Percentiles rank a stretch among this genome's conserved stretches.
These are phyloP conservation scores for Lactarius akahatsu DNA, from an alignment of 768 basidiomycete genomes.

Conservation along the genomic window DNA sequence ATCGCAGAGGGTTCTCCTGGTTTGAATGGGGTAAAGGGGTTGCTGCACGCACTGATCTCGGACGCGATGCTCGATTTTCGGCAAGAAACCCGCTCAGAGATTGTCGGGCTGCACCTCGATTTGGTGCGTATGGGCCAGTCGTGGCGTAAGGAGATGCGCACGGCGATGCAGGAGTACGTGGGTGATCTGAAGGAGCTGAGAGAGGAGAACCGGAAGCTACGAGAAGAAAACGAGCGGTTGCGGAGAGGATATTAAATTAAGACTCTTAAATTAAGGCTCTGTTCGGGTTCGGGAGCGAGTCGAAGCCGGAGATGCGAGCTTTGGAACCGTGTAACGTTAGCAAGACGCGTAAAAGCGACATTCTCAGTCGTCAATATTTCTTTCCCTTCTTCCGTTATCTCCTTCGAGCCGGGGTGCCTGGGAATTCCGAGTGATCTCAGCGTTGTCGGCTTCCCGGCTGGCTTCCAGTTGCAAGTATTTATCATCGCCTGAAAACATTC, in stretches of 20 bases:
- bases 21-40: constrained; percentile 50
- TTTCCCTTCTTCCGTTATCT: no score
- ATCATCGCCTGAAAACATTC: background rate
- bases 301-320: background rate
- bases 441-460: no score
- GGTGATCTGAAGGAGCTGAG: constrained; percentile 51
- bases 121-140: constrained; percentile 66
- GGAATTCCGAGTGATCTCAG: no score
- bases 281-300: constrained; percentile 6
- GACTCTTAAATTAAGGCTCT: no score
- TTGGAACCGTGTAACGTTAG: background rate
- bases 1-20: constrained; percentile 42
- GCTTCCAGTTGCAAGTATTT: no score
- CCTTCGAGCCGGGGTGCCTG: no score
- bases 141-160: constrained; percentile 64
- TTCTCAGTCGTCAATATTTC: no score
- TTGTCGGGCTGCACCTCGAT: constrained; percentile 74
- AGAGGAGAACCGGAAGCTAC: constrained; percentile 51
- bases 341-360: no score
- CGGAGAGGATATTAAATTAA: constrained; percentile 36
- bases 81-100: constrained; percentile 65
- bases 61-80: constrained; percentile 76
- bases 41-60: constrained; percentile 61
- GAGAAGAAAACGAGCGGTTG: constrained; percentile 66
- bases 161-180: constrained; percentile 59